A percentile compares a stretch with the other conserved stretches of the same genome.
Evolutionary conservation across 768 basidiomycete species (phyloP).

Genomic region (Tylopilus felleus): DNA sequence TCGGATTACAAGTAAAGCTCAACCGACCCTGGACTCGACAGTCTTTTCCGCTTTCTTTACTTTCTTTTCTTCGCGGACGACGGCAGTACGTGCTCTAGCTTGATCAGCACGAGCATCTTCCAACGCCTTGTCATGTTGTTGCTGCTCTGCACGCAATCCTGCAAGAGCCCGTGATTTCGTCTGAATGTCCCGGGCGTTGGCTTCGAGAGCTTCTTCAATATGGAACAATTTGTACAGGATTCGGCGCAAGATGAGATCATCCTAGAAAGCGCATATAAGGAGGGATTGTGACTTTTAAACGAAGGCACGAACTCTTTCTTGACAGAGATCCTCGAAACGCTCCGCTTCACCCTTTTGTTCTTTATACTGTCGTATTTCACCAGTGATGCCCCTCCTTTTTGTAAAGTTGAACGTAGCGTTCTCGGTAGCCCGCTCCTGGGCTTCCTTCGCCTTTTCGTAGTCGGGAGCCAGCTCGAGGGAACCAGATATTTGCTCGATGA

Average conservation of each 20-base stretch:
- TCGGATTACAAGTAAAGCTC: neutral
- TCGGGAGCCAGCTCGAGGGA: constrained; percentile 85
- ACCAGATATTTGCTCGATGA: constrained; percentile 95
- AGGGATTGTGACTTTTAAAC: neutral
- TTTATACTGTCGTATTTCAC: constrained; percentile 96
- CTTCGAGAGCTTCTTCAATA: constrained; percentile 79
- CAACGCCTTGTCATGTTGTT: constrained; percentile 64
- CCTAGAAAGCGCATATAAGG: constrained; percentile 42
- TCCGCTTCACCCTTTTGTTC: constrained; percentile 95
- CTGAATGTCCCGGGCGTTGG: constrained; percentile 65
- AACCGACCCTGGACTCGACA: constrained; percentile 72
- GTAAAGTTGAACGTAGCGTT: constrained; percentile 93
- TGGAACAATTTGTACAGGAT: constrained; percentile 87
- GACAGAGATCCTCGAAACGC: constrained; percentile 72
- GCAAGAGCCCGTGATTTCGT: constrained; percentile 69
- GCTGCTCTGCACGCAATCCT: constrained; percentile 67
- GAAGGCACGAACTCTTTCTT: constrained; percentile 58
- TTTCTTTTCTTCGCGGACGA: constrained; percentile 80
- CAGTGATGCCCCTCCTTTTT: constrained; percentile 88
- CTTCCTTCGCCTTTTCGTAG: constrained; percentile 86
- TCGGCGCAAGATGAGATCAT: constrained; percentile 76
- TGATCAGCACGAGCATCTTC: constrained; percentile 76
- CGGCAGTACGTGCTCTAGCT: constrained; percentile 67
- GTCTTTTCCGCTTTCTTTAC: constrained; percentile 91
- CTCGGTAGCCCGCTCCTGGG: constrained; percentile 88